Evolutionary conservation across 2,329 filamentous ascomycete genomes (phyloP).

Genomic region (Malbranchea cinnamomea): DNA sequence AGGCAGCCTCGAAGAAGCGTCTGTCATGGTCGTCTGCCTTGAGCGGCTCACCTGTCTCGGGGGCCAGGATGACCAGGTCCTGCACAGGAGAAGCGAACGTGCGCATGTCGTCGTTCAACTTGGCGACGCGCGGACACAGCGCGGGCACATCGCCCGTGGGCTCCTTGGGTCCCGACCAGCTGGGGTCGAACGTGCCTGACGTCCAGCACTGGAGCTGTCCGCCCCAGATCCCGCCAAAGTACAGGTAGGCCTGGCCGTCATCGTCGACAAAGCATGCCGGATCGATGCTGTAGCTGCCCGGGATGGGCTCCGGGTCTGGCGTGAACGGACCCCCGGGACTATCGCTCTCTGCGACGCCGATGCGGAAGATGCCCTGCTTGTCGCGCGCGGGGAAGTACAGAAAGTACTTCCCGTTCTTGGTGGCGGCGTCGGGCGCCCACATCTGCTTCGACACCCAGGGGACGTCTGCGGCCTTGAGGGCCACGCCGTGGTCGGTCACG

Average conservation of each 20-base stretch:
- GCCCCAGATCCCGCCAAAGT: constrained; percentile 70
- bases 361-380: constrained; percentile 53
- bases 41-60: constrained; percentile 45
- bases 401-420: constrained; percentile 55
- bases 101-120: constrained; percentile 50
- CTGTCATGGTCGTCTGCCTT: constrained; percentile 54
- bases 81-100: constrained; percentile 40
- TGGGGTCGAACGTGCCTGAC: constrained; percentile 41
- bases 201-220: constrained; percentile 67
- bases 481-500: constrained; percentile 60
- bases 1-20: constrained; percentile 68
- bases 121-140: constrained; percentile 51
- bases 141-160: constrained; percentile 41
- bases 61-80: constrained; percentile 50
- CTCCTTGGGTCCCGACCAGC: constrained; percentile 43
- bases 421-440: constrained; percentile 65
- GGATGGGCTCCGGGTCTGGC: constrained; percentile 49
- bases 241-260: constrained; percentile 49
- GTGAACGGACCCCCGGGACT: constrained; percentile 55
- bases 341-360: constrained; percentile 53
- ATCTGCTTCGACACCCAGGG: constrained; percentile 68
- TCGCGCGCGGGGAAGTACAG: constrained; percentile 66
- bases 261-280: constrained; percentile 62
- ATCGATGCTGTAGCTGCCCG: constrained; percentile 61
- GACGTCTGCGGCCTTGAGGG: constrained; percentile 48